Conservation (phyloP, 2,329 filamentous ascomycete genomes). For the Torrubiellomyces zombiae region DNA sequence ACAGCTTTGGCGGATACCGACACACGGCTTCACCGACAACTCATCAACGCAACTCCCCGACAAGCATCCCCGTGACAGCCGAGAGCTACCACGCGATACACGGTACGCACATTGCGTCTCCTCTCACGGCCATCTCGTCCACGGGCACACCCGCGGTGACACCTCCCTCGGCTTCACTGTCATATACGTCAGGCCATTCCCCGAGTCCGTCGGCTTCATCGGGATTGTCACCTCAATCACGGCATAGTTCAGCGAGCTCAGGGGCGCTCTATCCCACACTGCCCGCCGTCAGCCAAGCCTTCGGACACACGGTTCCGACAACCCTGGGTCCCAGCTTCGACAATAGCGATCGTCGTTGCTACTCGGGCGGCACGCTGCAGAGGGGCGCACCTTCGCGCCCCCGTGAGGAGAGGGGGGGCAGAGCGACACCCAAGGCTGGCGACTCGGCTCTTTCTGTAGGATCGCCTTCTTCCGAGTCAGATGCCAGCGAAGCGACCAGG, state of each 20-base stretch:
- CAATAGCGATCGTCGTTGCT: constrained; percentile 44
- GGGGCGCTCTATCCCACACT: constrained; percentile 61
- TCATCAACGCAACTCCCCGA: constrained; percentile 19
- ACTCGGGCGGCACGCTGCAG: constrained; percentile 51
- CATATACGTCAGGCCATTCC: constrained; percentile 63
- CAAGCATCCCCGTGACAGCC: constrained; percentile 16
- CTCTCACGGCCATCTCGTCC: constrained; percentile 39
- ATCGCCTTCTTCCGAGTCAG: constrained; percentile 39
- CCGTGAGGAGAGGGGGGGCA: constrained; percentile 19
- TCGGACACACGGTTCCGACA: constrained; percentile 51
- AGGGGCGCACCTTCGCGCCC: constrained; percentile 27
- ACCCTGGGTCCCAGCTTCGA: constrained; percentile 55
- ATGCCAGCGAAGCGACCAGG: constrained; percentile 31
- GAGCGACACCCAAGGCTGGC: constrained; percentile 25
- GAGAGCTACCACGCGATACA: constrained; percentile 25
- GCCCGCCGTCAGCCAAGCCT: constrained; percentile 49
- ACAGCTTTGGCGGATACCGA: constrained; percentile 40
- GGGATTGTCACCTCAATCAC: constrained; percentile 49
- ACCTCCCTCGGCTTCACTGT: constrained; percentile 57
- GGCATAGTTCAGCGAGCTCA: constrained; percentile 41
- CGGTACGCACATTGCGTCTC: constrained; percentile 43
- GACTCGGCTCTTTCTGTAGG: constrained; percentile 28
- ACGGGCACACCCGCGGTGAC: constrained; percentile 62
- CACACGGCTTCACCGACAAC: constrained; percentile 36
- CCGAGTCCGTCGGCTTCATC: constrained; percentile 50